Evolutionary conservation across 1,284 basidiomycete genomes (phyloP), one percentile per base, ranked within the genome.

Genomic region (Pseudozyma hubeiensis): DNA sequence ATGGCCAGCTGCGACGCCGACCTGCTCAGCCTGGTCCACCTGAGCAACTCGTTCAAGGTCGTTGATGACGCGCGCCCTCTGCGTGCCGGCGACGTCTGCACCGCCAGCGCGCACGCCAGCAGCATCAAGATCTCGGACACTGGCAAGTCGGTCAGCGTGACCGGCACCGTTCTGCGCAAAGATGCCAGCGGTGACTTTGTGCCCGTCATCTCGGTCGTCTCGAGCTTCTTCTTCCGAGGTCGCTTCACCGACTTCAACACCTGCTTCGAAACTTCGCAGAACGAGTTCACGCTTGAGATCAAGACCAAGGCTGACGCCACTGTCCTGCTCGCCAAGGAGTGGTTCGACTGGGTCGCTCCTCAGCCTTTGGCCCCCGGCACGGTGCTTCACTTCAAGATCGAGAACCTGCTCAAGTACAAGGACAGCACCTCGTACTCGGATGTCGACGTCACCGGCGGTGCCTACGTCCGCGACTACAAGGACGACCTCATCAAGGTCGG

Each of bases 151-250:
- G 80, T 81, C 58, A 66, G 72, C 50, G 75, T 81, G 46, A 60
- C 64, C 29, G 80, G 80, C 43, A 65, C 64, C 11, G 77, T 81
- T 13, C 52, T 73, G 33, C 77, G 79, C 30, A 62, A 78, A 47
- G 74, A 77, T 11, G 69, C 58, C 53, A 81, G 16, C 79, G 85
- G 67, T 30, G 91, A 37, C 93, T 97, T 84, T 93, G 92, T 85
- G 94, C 97, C 85, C 92, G 91, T 96, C 84, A 93, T 99, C 71
- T 93, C 98, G 85, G 95, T 99, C 70, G 88, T 91, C 39, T 98
- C 95, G 0, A 89, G 94, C 37, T 99, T 99, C 91, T 89, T 99
- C 65, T 99, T 97, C 87, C 93, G 97, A 69, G 96, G 96, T 61
- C 90, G 89, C 58, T 99, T 97, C 87, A 88, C 87, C 79, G 97